These are phyloP conservation scores for Cordyceps tenuipes DNA, from an alignment of 2,329 filamentous ascomycete species.

Conservation along the genomic window DNA sequence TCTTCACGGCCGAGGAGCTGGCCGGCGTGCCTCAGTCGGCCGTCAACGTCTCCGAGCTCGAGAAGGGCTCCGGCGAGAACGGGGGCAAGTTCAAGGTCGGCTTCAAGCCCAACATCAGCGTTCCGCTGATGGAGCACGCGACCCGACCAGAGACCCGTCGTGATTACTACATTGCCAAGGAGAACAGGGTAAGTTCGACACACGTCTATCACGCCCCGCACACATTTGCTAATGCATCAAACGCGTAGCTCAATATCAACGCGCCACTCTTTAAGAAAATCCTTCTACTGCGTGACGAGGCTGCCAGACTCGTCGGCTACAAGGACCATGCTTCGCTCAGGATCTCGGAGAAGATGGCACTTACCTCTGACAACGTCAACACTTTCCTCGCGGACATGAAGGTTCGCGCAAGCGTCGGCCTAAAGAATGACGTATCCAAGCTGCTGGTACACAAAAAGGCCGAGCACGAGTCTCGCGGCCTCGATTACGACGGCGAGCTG, in stretches of 20 bases:
- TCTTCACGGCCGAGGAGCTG: conserved; percentile 67
- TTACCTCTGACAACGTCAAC: conserved; percentile 62
- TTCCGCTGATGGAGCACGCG: conserved; percentile 71
- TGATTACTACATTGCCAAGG: conserved; percentile 63
- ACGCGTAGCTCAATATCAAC: conserved; percentile 54
- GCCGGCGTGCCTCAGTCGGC: conserved; percentile 68
- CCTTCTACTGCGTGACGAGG: conserved; percentile 67
- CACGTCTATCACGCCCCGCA: neutral
- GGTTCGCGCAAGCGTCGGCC: conserved; percentile 57
- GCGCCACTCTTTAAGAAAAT: conserved; percentile 66
- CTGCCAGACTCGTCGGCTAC: conserved; percentile 68
- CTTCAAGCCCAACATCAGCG: conserved; percentile 78
- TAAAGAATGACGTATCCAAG: conserved; percentile 59
- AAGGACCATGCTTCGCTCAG: conserved; percentile 66
- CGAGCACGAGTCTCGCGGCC: conserved; percentile 52
- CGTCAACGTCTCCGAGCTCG: conserved; percentile 50
- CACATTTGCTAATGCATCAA: neutral
- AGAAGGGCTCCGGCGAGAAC: conserved; percentile 64
- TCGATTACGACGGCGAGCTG: conserved; percentile 59
- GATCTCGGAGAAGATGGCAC: conserved; percentile 82
- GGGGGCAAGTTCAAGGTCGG: conserved; percentile 67
- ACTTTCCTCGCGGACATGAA: conserved; percentile 66
- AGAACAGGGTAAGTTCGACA: conserved; percentile 56
- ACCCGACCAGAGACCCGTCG: conserved; percentile 60
- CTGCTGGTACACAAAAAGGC: conserved; percentile 68